Conservation (phyloP, 2,329 filamentous ascomycete species). For the Zelopaecilomyces penicillatus region DNA sequence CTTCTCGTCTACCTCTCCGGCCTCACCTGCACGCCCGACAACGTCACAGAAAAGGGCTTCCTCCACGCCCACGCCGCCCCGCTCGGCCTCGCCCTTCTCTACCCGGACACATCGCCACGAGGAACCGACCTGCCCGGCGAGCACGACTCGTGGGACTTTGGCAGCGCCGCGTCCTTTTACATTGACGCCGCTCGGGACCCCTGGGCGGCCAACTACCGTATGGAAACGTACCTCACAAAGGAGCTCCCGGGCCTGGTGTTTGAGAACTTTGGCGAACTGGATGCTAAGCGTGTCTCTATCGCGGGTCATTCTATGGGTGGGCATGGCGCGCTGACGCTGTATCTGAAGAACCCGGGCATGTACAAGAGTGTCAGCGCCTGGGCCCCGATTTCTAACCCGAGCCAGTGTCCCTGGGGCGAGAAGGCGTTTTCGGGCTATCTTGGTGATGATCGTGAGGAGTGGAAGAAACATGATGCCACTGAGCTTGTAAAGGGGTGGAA, state of each 20-base stretch:
- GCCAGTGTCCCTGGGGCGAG: conserved; percentile 82
- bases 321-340: conserved; percentile 87
- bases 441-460: conserved; percentile 64
- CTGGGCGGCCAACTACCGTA: conserved; percentile 73
- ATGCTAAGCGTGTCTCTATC: conserved; percentile 65
- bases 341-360: conserved; percentile 80
- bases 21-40: conserved; percentile 89
- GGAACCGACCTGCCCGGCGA: conserved; percentile 75
- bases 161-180: conserved; percentile 89
- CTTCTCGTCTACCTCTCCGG: conserved; percentile 91
- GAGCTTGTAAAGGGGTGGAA: conserved; percentile 76
- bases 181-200: conserved; percentile 72
- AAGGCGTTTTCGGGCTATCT: conserved; percentile 94
- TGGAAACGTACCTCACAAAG: conserved; percentile 86
- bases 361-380: conserved; percentile 88
- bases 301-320: conserved; percentile 97
- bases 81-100: conserved; percentile 83
- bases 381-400: conserved; percentile 82
- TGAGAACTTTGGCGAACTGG: conserved; percentile 60
- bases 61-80: conserved; percentile 75
- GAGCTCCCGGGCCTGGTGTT: conserved; percentile 81
- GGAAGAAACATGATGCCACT: conserved; percentile 86
- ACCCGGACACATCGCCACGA: conserved; percentile 89
- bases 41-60: conserved; percentile 76
- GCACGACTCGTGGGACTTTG: conserved; percentile 86